Evolutionary conservation across 352 stramenopile genomes (phyloP), one percentile per base, ranked within the genome.

Genomic region (Elongisporangium undulatum): DNA sequence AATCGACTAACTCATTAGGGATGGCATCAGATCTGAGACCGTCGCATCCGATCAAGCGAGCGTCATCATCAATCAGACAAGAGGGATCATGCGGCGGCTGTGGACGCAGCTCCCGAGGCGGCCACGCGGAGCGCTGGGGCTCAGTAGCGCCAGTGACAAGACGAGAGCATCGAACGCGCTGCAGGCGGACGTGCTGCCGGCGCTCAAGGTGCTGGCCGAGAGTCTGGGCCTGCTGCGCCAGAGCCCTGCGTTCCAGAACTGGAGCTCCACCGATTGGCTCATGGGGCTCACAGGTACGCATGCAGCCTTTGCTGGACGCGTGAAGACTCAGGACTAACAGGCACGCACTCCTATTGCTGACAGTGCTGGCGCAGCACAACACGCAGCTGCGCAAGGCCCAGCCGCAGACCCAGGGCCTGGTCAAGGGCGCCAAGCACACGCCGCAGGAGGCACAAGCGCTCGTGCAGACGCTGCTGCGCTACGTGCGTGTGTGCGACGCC

Each of bases 241-340:
- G 63, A 89, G 69, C 56, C 78, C 69, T 17, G 75, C 82, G 24
- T 68, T 93, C 49, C 71, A 74, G 55, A 87, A 78, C 62, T 92
- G 80, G 82, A 92, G 71, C 58, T 74, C 82, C 2, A 75, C 79
- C 16, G 85, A 94, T 55, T 94, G 85, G 85, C 77, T 94, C 58
- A 72, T 94, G 55, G 83, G 80, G 1, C 77, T 94, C 20, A 91
- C 82, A 21, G 66, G 66, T 77, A 41, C 5, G 55, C 41, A 17
- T n/a, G 26, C n/a, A 10, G 34, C n/a, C 51, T 61, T 4, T 38
- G 21, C 17, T 10, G 24, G 23, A 8, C 23, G 29, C 22, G 34
- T 10, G 34, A 2, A 53, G 8, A 58, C 17, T 16, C 17, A 23
- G 26, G 17, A 2, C 13, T 22, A 9, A 22, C 49, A 22, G 12